Evolutionary conservation across 108 stramenopile species (phyloP).

Genomic region (Fistulifera pelliculosa): DNA sequence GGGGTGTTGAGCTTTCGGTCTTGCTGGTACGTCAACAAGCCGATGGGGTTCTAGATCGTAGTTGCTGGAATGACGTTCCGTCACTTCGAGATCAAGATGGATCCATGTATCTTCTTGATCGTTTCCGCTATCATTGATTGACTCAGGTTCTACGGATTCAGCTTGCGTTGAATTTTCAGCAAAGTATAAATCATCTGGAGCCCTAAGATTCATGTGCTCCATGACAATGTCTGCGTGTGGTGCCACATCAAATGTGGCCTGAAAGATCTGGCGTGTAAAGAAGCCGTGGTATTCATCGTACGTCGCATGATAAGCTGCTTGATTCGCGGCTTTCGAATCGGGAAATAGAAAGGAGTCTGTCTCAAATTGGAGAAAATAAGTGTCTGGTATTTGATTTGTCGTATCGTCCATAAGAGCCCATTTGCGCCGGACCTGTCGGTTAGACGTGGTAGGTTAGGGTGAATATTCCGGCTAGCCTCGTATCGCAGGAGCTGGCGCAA

Average conservation of each 20-base stretch:
- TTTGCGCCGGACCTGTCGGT: conserved; percentile 52
- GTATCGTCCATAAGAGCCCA: conserved; percentile 56
- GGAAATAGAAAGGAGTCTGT: conserved; percentile 30
- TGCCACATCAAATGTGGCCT: conserved; percentile 53
- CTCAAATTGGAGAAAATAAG: conserved; percentile 44
- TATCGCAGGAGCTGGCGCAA: conserved; percentile 28
- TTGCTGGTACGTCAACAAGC: neutral
- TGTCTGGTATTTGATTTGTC: conserved; percentile 62
- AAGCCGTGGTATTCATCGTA: conserved; percentile 67
- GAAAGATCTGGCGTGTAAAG: conserved; percentile 54
- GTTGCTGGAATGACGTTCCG: no score
- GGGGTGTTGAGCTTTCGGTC: neutral
- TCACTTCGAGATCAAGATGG: neutral
- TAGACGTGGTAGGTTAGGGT: conserved; percentile 47
- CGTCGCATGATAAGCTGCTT: conserved; percentile 50
- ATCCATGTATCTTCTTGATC: neutral
- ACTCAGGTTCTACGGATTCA: neutral
- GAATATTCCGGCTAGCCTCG: conserved; percentile 24
- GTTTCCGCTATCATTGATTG: neutral
- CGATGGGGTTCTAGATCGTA: neutral
- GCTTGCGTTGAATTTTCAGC: conserved; percentile 1
- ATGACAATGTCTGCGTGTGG: conserved; percentile 40
- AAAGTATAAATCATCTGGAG: conserved; percentile 18
- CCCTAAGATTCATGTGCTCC: conserved; percentile 32
- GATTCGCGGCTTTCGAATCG: conserved; percentile 26